Evolutionary conservation across 352 stramenopile species (phyloP).

Genomic region (Blastocystis sp.): DNA sequence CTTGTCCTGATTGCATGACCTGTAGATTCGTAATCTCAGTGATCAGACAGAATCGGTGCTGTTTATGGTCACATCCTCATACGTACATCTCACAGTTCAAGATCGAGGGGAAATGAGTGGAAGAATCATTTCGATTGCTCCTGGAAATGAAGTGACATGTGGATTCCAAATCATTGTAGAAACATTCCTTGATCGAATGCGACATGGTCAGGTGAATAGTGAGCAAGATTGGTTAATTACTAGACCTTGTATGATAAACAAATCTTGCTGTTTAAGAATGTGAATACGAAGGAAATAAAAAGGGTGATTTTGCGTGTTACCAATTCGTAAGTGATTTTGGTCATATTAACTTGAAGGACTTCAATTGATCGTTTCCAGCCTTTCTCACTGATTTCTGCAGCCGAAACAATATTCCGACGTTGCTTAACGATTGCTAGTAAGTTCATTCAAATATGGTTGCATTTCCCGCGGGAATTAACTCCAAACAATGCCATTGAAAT

Average conservation of each 20-base stretch:
- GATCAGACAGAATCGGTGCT: not conserved
- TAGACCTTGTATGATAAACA: constrained; percentile 2
- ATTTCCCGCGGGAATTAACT: not conserved
- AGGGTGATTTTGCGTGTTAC: not conserved
- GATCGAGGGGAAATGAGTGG: not conserved
- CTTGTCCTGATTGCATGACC: not conserved
- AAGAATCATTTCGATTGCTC: not conserved
- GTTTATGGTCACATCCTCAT: not conserved
- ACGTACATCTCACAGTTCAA: not conserved
- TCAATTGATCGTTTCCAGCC: constrained; percentile 8
- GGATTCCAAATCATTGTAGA: constrained; percentile 21
- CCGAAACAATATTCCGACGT: constrained; percentile 1
- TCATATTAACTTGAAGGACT: not conserved
- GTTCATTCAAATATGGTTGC: constrained; percentile 22
- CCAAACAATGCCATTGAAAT: not conserved
- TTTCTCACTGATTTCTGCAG: constrained; percentile 2
- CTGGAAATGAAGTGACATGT: not conserved
- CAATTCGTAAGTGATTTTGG: constrained; percentile 15
- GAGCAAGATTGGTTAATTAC: not conserved
- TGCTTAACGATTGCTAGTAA: constrained; percentile 17
- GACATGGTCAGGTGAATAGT: not conserved
- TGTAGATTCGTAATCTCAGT: not conserved
- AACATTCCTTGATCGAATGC: constrained; percentile 30
- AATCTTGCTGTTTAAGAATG: not conserved
- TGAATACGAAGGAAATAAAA: not conserved